Conservation (phyloP, 768 basidiomycete species). For the Tricholoma terreum region DNA sequence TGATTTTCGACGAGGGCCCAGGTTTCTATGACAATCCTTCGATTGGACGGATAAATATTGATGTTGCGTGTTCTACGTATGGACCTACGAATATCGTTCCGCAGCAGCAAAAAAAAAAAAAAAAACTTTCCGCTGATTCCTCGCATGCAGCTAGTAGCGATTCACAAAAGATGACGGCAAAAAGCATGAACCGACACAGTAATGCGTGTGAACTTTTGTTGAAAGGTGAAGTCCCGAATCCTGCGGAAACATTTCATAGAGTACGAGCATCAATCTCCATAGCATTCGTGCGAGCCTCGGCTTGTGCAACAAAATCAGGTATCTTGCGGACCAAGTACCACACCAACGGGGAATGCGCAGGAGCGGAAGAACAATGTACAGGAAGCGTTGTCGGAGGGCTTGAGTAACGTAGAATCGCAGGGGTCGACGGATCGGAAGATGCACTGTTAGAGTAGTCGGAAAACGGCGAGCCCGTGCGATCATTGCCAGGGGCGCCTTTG, state of each 20-base stretch:
- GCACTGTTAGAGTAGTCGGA: not conserved
- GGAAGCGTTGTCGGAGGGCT: not conserved
- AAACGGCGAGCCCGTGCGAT: not conserved
- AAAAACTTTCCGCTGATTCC: too few species aligned
- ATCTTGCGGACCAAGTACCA: constrained; percentile 26
- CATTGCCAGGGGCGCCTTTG: not conserved
- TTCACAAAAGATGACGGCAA: too few species aligned
- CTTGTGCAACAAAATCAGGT: constrained; percentile 11
- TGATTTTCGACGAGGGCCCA: too few species aligned
- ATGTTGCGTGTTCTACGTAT: not conserved
- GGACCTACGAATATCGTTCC: not conserved
- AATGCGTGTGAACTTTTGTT: not conserved
- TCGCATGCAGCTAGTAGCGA: too few species aligned
- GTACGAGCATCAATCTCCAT: constrained; percentile 3
- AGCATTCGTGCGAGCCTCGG: constrained; percentile 7
- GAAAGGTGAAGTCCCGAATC: constrained; percentile 3
- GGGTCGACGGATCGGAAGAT: not conserved
- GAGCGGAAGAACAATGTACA: constrained; percentile 2
- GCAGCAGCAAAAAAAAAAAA: too few species aligned
- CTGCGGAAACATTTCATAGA: not conserved
- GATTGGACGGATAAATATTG: not conserved
- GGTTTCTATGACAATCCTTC: not conserved
- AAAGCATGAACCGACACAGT: not conserved
- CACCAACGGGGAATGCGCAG: constrained; percentile 19
- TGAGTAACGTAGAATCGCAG: constrained; percentile 1